These are phyloP conservation scores for Corymbia citriodora DNA, from an alignment of 441 rosid species.

Conservation along the genomic window DNA sequence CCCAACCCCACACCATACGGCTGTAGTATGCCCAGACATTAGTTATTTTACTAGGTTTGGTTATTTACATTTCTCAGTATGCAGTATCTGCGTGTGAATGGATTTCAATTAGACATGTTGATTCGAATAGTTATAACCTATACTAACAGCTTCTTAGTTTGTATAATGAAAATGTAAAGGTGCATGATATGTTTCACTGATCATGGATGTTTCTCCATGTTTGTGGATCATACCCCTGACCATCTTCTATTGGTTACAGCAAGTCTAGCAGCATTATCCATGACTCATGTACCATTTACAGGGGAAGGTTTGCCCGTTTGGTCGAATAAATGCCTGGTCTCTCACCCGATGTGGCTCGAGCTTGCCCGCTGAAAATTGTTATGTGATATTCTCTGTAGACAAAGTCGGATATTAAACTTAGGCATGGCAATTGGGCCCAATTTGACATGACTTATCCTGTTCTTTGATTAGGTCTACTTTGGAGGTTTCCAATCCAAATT, in stretches of 20 bases:
- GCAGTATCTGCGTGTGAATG: not conserved
- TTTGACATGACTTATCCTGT: not conserved
- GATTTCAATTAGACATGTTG: not conserved
- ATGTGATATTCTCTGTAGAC: not conserved
- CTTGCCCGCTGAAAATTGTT: not conserved
- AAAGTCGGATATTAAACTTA: not conserved
- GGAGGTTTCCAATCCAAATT: not conserved
- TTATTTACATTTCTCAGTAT: not conserved
- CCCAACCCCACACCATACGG: not conserved
- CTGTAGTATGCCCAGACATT: not conserved
- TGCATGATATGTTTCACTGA: not conserved
- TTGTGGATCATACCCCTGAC: not conserved
- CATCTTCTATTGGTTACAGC: not conserved
- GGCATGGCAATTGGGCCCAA: not conserved
- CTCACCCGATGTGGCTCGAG: not conserved
- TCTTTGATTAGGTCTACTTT: not conserved
- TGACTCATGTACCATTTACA: not conserved
- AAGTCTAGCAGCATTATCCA: not conserved
- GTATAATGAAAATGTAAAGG: not conserved
- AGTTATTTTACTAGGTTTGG: not conserved
- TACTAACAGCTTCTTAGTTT: not conserved
- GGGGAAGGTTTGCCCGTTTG: not conserved
- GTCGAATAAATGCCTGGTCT: not conserved
- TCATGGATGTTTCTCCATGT: not conserved
- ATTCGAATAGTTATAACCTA: not conserved